phyloP scores from a whole-genome alignment of 176 grass and related monocot species.

The Zoysia pacifica region DNA sequence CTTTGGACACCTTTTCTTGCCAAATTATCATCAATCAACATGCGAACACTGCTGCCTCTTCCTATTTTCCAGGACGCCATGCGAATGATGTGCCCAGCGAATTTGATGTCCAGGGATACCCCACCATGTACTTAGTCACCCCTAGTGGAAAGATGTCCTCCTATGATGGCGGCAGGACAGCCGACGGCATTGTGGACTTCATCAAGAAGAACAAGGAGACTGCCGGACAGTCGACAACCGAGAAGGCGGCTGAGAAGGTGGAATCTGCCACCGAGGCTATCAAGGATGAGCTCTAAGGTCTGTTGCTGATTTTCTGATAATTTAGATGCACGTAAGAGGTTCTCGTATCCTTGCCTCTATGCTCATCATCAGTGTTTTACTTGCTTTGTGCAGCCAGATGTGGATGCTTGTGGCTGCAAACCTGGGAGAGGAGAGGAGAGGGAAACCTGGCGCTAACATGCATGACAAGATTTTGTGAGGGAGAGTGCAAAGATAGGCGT shows the following conservation, averaged over 20 bases:
- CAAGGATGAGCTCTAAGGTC: constrained; percentile 66
- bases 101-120: constrained; percentile 74
- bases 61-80: constrained; percentile 59
- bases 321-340: background rate
- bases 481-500: background rate
- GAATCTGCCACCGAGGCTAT: background rate
- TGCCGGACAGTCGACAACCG: background rate
- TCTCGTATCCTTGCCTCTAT: too few relatives aligned
- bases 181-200: constrained; percentile 61
- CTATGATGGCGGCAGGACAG: constrained; percentile 61
- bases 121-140: constrained; percentile 82
- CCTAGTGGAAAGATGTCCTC: constrained; percentile 65
- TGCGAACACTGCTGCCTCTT: background rate
- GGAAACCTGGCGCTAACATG: constrained; percentile 39
- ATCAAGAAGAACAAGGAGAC: constrained; percentile 75
- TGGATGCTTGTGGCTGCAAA: constrained; percentile 25
- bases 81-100: constrained; percentile 69
- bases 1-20: background rate
- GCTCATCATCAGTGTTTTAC: background rate
- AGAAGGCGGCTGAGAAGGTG: background rate
- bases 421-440: constrained; percentile 15
- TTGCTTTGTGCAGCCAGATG: background rate
- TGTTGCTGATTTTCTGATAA: background rate
- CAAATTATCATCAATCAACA: background rate
- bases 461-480: constrained; percentile 43